A percentile compares a stretch with the other conserved stretches of the same genome.
Conservation (phyloP, 1,284 basidiomycete species). For the Sporisorium graminicola region DNA sequence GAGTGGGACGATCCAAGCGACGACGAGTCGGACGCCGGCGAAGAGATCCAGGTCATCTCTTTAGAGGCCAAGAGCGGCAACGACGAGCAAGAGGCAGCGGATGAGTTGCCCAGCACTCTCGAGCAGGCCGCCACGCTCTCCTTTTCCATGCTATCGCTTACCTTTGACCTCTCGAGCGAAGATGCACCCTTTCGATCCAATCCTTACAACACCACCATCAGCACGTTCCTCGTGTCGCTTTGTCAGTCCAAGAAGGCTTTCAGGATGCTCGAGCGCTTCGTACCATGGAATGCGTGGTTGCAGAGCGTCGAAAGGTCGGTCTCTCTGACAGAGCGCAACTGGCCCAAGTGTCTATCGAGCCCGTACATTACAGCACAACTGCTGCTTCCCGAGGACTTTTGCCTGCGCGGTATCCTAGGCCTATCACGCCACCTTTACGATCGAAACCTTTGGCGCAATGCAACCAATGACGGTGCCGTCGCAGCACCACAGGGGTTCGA, state of each 20-base stretch:
- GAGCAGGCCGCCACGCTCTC: slow-evolving; percentile 82
- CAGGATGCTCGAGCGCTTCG: slow-evolving; percentile 71
- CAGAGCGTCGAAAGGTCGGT: slow-evolving; percentile 16
- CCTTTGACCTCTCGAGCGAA: slow-evolving; percentile 71
- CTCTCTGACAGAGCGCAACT: slow-evolving; percentile 23
- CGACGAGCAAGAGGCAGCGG: slow-evolving; percentile 49
- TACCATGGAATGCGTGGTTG: slow-evolving; percentile 86
- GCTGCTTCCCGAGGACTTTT: slow-evolving; percentile 94
- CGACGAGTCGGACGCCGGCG: slow-evolving; percentile 61
- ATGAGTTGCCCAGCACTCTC: slow-evolving; percentile 76
- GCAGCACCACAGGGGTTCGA: slow-evolving; percentile 65
- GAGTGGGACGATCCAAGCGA: slow-evolving; percentile 48
- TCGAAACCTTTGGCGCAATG: slow-evolving; percentile 29
- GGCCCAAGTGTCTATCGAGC: slow-evolving; percentile 34
- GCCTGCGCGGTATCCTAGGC: slow-evolving; percentile 83
- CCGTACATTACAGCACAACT: slow-evolving; percentile 73
- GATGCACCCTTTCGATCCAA: slow-evolving; percentile 60
- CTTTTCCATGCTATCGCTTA: slow-evolving; percentile 81
- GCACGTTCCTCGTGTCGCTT: slow-evolving; percentile 85
- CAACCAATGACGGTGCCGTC: slow-evolving; percentile 19
- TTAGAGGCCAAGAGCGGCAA: slow-evolving; percentile 41
- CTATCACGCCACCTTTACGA: slow-evolving; percentile 44
- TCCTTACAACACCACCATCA: slow-evolving; percentile 87
- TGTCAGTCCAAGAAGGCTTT: slow-evolving; percentile 52
- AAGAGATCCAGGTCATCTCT: slow-evolving; percentile 73